Conservation (phyloP, 2,329 filamentous ascomycete species). For the Triangularia setosa region DNA sequence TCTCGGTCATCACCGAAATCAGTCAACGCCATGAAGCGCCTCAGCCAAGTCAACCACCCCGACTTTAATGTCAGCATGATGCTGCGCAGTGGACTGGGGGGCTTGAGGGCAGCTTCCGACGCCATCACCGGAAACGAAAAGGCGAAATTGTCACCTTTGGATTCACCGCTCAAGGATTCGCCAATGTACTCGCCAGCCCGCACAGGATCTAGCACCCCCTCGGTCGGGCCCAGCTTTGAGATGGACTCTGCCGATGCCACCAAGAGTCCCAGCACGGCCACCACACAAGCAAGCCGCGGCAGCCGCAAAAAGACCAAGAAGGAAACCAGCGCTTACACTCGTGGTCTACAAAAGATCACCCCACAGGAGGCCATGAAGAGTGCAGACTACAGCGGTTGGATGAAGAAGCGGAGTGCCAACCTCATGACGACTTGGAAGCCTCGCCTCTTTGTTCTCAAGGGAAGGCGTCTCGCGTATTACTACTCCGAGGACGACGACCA, state of each 20-base stretch:
- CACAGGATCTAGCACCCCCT: constrained; percentile 71
- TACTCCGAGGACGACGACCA: constrained; percentile 90
- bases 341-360: constrained; percentile 74
- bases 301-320: constrained; percentile 78
- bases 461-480: constrained; percentile 88
- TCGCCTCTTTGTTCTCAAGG: constrained; percentile 89
- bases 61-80: constrained; percentile 54
- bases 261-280: constrained; percentile 50
- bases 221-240: constrained; percentile 67
- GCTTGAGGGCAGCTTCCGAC: constrained; percentile 84
- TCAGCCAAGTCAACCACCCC: constrained; percentile 44
- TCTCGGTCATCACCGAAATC: constrained; percentile 36
- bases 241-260: constrained; percentile 68
- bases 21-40: constrained; percentile 39
- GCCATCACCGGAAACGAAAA: constrained; percentile 54
- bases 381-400: constrained; percentile 96
- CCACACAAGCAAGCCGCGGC: constrained; percentile 46
- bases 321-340: constrained; percentile 88
- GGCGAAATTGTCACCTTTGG: constrained; percentile 49
- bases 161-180: constrained; percentile 50
- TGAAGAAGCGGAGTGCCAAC: constrained; percentile 98
- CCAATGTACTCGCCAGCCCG: constrained; percentile 62
- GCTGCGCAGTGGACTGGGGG: constrained; percentile 58
- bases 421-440: constrained; percentile 98
- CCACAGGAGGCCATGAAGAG: constrained; percentile 79